Evolutionary conservation across 495 filamentous ascomycete species (phyloP), one percentile per base, ranked within the genome.

Genomic region (Daldinia decipiens): DNA sequence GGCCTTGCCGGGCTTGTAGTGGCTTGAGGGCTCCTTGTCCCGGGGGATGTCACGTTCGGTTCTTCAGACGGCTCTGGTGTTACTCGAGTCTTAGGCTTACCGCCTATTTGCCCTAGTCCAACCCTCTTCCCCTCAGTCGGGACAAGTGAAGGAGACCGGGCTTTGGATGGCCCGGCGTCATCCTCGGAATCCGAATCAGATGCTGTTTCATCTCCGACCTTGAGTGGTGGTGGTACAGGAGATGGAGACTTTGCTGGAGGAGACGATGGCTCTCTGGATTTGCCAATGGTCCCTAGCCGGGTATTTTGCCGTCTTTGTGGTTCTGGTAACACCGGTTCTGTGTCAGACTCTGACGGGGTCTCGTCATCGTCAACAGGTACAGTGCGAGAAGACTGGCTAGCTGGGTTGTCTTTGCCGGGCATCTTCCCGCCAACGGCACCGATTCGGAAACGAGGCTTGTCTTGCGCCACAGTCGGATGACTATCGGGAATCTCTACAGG

Each of bases 21-120:
- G 4, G 66, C 64, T 21, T 74, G 52, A 19, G 65, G 69, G 27
- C 57, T 72, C 56, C 55, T 65, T 17, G 8, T 53, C 63, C 39
- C 32, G 15, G 58, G 31, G 52, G 13, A 66, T 77, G n/a, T 74
- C 62, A 60, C 71, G 4, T 50, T 77, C 38, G 69, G 68, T 19
- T 73, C 74, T 39, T 73, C 61, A 40, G 64, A 62, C 15, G 67
- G 59, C 59, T 77, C 77, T 38, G 75, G 59, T 54, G 73, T 73
- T 50, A 62, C 55, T 62, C 43, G 39, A 17, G 36, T 31, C 32
- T 61, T 75, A 24, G 64, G 27, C 38, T 75, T 78, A 19, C 83
- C 84, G 3, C 83, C 82, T 62, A 86, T 85, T 26, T 74, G 77
- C 1, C 84, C 82, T 45, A 85, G 62, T 0, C 74, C 75, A 2